A percentile compares a stretch with the other conserved stretches of the same genome.
Conservation (phyloP, 805 yeast species). For the Cyberlindnera veronae region DNA sequence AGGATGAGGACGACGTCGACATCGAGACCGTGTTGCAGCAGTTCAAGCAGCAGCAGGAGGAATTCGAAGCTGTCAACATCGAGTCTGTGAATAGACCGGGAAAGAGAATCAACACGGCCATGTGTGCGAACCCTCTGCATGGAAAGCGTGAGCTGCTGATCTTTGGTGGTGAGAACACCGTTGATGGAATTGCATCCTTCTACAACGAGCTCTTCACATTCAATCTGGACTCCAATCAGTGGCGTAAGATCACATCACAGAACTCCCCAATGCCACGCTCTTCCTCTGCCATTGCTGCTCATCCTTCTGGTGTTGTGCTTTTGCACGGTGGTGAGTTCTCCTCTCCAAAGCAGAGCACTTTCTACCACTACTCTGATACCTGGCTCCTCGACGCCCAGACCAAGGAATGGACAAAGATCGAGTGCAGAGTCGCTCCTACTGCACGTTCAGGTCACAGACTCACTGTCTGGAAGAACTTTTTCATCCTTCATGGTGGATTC, state of each 20-base stretch:
- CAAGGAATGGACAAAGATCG: slow-evolving; percentile 90
- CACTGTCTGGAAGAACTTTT: slow-evolving; percentile 87
- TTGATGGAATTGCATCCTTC: slow-evolving; percentile 53
- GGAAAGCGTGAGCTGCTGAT: slow-evolving; percentile 74
- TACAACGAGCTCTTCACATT: slow-evolving; percentile 79
- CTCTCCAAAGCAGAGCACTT: slow-evolving; percentile 91
- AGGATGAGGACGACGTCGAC: slow-evolving; percentile 80
- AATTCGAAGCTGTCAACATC: slow-evolving; percentile 66
- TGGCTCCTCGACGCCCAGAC: slow-evolving; percentile 85
- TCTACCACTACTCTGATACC: slow-evolving; percentile 94
- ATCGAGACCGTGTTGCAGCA: slow-evolving; percentile 79
- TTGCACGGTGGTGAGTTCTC: slow-evolving; percentile 97
- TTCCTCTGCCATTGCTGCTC: slow-evolving; percentile 90
- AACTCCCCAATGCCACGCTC: slow-evolving; percentile 91
- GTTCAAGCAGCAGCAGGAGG: slow-evolving; percentile 75
- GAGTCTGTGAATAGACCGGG: slow-evolving; percentile 58
- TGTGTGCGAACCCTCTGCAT: slow-evolving; percentile 72
- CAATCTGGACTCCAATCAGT: slow-evolving; percentile 69
- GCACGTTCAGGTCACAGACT: slow-evolving; percentile 92
- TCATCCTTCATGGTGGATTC: slow-evolving; percentile 88
- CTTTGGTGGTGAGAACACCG: slow-evolving; percentile 84
- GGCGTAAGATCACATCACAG: slow-evolving; percentile 78
- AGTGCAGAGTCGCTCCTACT: slow-evolving; percentile 68
- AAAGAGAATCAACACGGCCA: slow-evolving; percentile 66
- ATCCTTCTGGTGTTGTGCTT: slow-evolving; percentile 82